These are phyloP conservation scores for Tephrocybe sp. DNA, from an alignment of 768 basidiomycete genomes.

Conservation along the genomic window DNA sequence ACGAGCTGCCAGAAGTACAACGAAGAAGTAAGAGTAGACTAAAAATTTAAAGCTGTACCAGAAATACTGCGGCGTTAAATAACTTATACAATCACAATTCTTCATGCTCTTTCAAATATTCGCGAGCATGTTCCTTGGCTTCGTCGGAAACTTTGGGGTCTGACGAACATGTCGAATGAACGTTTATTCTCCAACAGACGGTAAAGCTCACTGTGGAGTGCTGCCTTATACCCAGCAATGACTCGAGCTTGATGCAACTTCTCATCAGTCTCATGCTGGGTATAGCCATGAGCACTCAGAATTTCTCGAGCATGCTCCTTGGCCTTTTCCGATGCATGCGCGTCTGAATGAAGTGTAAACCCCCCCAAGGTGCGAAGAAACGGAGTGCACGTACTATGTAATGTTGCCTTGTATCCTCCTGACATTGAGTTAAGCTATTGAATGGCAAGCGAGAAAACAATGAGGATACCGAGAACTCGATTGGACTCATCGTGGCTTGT, in stretches of 20 bases:
- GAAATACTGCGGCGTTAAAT: background rate
- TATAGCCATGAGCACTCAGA: constrained; percentile 43
- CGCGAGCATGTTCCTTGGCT: constrained; percentile 15
- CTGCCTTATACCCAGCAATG: constrained; percentile 57
- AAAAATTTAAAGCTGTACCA: too few species aligned
- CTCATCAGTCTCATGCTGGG: constrained; percentile 23
- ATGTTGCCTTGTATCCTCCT: constrained; percentile 52
- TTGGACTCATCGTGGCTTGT: constrained; percentile 4
- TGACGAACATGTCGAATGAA: background rate
- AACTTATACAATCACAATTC: background rate
- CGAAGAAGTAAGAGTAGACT: too few species aligned
- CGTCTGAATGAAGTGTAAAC: constrained; percentile 31
- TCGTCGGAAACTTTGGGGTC: constrained; percentile 19
- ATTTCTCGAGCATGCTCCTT: constrained; percentile 57
- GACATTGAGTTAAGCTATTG: constrained; percentile 4
- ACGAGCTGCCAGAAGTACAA: too few species aligned
- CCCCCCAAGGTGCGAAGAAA: background rate
- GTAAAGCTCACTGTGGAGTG: constrained; percentile 40
- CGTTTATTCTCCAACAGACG: background rate
- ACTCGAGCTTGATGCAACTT: constrained; percentile 48
- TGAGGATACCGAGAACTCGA: constrained; percentile 13
- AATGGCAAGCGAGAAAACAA: background rate
- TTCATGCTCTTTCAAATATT: constrained; percentile 13
- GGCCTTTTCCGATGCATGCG: constrained; percentile 44
- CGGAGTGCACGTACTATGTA: constrained; percentile 34